Percentiles rank a stretch among this genome's conserved stretches.
Evolutionary conservation across 352 stramenopile genomes (phyloP).

Genomic region (Phytophthora melonis): DNA sequence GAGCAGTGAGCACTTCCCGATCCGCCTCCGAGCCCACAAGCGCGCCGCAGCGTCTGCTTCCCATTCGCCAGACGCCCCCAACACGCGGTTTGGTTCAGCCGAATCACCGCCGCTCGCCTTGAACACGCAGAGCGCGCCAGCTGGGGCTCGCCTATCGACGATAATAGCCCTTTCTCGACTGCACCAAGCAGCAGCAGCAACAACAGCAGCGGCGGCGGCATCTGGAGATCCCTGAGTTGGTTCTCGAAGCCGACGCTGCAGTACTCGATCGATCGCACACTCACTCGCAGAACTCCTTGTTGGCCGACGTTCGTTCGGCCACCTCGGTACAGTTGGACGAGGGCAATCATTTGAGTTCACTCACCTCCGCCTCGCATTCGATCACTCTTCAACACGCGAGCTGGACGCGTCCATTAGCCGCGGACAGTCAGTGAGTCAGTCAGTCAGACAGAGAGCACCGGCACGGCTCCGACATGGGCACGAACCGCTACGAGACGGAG

Average conservation of each 20-base stretch:
- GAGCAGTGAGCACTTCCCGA: constrained; percentile 16
- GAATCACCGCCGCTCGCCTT: not conserved
- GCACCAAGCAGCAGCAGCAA: no score
- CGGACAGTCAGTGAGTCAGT: not conserved
- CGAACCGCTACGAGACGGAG: constrained; percentile 56
- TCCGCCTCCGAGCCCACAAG: constrained; percentile 12
- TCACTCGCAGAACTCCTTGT: no score
- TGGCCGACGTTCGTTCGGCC: no score
- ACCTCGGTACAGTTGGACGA: constrained; percentile 31
- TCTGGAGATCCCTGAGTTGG: constrained; percentile 19
- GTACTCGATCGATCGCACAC: no score
- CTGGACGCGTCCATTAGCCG: not conserved
- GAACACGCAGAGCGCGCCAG: constrained; percentile 18
- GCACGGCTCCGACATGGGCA: constrained; percentile 21
- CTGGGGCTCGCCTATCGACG: no score
- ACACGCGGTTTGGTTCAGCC: not conserved
- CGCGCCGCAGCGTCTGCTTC: not conserved
- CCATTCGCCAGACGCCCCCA: constrained; percentile 2
- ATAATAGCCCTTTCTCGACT: not conserved
- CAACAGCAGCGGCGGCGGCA: not conserved
- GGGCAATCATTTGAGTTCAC: constrained; percentile 14
- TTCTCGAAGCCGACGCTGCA: not conserved
- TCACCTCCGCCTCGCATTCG: not conserved
- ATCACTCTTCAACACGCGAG: constrained; percentile 10
- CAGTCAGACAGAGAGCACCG: not conserved